A percentile compares a stretch with the other conserved stretches of the same genome.
Conservation (phyloP, 257 asterid species). For the Buddleja alternifolia region DNA sequence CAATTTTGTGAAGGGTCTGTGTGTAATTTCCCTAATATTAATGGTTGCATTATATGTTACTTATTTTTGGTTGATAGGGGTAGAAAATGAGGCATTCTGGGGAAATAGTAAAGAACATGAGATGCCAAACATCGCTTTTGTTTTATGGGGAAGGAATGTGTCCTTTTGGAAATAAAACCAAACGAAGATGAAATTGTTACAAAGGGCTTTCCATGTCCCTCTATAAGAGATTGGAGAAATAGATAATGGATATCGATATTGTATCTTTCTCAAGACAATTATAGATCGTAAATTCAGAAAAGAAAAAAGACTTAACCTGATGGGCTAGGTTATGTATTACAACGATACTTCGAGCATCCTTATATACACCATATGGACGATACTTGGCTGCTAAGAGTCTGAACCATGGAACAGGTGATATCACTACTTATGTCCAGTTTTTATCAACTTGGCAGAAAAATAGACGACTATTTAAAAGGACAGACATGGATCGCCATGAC, state of each 20-base stretch:
- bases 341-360: slow-evolving; percentile 86
- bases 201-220: slow-evolving; percentile 3
- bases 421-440: slow-evolving; percentile 20
- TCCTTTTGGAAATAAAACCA: no score
- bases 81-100: no score
- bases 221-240: slow-evolving; percentile 3
- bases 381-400: slow-evolving; percentile 94
- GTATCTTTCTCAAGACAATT: background rate
- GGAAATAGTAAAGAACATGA: no score
- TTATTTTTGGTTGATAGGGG: no score
- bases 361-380: slow-evolving; percentile 91
- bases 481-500: background rate
- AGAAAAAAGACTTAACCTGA: slow-evolving; percentile 57
- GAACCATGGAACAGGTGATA: slow-evolving; percentile 31
- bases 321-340: slow-evolving; percentile 96
- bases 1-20: no score
- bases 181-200: background rate
- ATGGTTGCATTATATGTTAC: no score
- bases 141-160: no score
- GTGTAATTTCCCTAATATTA: no score
- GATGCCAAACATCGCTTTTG: no score
- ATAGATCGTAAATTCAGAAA: background rate
- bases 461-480: background rate
- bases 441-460: slow-evolving; percentile 2
- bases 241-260: background rate